Evolutionary conservation across 805 yeast species (phyloP), one percentile per base, ranked within the genome.

Genomic region (Torulaspora indica): DNA sequence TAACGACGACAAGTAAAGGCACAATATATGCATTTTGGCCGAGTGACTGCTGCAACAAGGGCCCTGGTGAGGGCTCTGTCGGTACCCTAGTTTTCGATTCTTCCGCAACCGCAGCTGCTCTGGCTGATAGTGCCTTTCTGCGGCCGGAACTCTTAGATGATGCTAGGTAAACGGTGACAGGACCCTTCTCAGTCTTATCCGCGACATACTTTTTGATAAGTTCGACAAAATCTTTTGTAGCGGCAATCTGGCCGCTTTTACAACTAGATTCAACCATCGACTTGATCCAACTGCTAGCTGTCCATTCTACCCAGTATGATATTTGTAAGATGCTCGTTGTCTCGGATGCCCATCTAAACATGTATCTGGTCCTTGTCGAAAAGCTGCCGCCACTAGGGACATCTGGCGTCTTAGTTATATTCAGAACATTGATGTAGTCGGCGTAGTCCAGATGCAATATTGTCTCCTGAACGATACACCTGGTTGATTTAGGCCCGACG

Each of bases 371-470:
- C 49, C 79, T 74, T 1, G 89, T 89, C 25, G 76, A 72, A 62
- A 93, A 93, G 0, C 85, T 75, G 34, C 75, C 75, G 4, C 99
- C 99, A 56, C 90, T 84, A 0, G 99, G 98, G 12, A 93, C 98
- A 58, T 88, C 93, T 0, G 98, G 99, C 0, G 98, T 90, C 32
- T 68, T 70, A 0, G 91, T 79, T 1, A 77, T 70, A 33, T 81
- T 78, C 2, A 79, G 66, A 1, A 88, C 79, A 46, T 79, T 74
- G 27, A 87, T 76, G 51, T 74, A 74, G 13, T 72, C 70, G 4
- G 71, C 64, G 12, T 73, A 64, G 50, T 81, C 79, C 40, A 58
- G 63, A 36, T 73, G 66, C 35, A 79, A 76, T 15, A 85, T 71
- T 0, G 72, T 68, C 54, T 89, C 96, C 2, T 63, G 66, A 12